Evolutionary conservation across 768 basidiomycete genomes (phyloP), one percentile per base, ranked within the genome.

Genomic region (Tephrocybe sp.): DNA sequence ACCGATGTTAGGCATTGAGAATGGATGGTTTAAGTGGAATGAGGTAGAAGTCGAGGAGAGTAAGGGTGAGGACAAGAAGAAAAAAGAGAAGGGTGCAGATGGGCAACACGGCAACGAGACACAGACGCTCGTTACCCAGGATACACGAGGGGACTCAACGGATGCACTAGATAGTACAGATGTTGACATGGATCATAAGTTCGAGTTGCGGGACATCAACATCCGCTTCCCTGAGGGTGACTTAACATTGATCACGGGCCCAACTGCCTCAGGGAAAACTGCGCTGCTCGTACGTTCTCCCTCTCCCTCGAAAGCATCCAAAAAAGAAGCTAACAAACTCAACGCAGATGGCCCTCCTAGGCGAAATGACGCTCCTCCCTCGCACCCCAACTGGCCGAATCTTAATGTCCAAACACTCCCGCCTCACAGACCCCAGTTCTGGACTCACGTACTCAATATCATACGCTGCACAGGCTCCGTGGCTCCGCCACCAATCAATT

Each of bases 181-280:
- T 26, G 26, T 7, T 26, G 26, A 26, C 26, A 26, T 26, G 26
- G 26, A 26, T 34, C 73, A 75, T 35, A 69, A 72, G 11, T 93
- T 92, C 60, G 83, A 87, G 64, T 68, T 94, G 32, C 67, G 66
- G 46, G 84, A 92, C 61, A 70, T 92, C 31, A 72, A 73, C 26
- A 69, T 94, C 30, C 62, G 71, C 41, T 93, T 94, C 70, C 90
- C 92, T 0, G 76, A 84, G 33, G 83, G 86, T 9, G 64, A 82
- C 63, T 68, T 94, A 13, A 82, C 87, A 0, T 68, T 93, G 6
- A 73, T 93, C 47, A 85, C 85, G 19, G 87, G 87, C 1, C 87
- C 89, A 0, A 92, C 89, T 6, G 91, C 89, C 4, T 82, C 83
- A 36, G 91, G 91, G 0, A 94, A 94, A 70, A 89, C 86, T 0